Evolutionary conservation across 306 rosid species (phyloP), one percentile per base, ranked within the genome.

Genomic region (Fagus sylvatica): DNA sequence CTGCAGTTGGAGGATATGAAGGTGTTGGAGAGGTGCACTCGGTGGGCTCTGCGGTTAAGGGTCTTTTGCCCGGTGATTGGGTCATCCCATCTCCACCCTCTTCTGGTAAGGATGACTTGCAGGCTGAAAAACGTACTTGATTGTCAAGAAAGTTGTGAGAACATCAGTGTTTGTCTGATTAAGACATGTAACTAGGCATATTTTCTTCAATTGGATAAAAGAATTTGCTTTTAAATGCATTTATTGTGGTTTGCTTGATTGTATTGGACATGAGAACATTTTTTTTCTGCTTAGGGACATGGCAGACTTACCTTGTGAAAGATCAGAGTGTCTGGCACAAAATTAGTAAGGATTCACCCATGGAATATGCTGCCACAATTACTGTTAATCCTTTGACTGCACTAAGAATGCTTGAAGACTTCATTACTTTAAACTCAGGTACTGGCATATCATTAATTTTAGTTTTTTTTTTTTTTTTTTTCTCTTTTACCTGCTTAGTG

Each of bases 51-150:
- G 83, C 86, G 0, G 97, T 94, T 17, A 75, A 83, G 4, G 81
- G 76, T 72, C 81, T 92, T 68, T 88, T 79, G 7, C 93, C 92
- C 0, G 97, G 98, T 5, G 98, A 94, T 43, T 84, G 88, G 93
- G 97, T 94, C 78, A 91, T 94, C 84, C 98, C 98, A 3, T 94
- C 90, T 66, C 97, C 97, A 0, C 97, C 97, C 32, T 89, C 96
- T 62, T 92, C 79, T 7, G 98, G 98, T 92, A 56, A 13, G 8
- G 60, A 56, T 57, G 53, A n/a, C 59, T 69, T 11, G 6, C 71
- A 71, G 34, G 30, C 71, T 57, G 22, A 32, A 70, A 56, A 56
- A 71, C 9, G 53, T 71, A 42, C 53, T 17, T 28, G 54, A 6
- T 71, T 60, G 16, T 11, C 34, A 61, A 5, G 4, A 5, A 33